Conservation (phyloP, 305 asterid species). For the Fraxinus angustifolia region DNA sequence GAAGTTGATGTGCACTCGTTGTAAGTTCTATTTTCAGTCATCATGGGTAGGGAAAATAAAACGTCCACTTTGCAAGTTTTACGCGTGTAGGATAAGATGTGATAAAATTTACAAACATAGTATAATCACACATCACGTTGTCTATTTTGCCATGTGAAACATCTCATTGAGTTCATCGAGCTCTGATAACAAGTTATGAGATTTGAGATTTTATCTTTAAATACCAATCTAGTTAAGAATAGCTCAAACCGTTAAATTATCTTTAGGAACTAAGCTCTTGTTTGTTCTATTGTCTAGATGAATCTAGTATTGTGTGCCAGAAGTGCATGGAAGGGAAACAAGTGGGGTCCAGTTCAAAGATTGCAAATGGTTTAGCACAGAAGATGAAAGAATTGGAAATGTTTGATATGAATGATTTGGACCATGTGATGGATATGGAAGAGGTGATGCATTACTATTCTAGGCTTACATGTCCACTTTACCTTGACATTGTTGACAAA, state of each 20-base stretch:
- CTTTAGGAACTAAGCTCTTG: background rate
- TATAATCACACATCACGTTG: background rate
- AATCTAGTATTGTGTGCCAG: background rate
- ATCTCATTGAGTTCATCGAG: background rate
- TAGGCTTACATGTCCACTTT: conserved; percentile 63
- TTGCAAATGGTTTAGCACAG: conserved; percentile 40
- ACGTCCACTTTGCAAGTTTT: background rate
- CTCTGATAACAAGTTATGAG: background rate
- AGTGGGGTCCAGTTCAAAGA: conserved; percentile 29
- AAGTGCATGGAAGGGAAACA: conserved; percentile 14
- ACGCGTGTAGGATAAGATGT: background rate
- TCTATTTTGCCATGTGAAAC: background rate
- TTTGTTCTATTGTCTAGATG: background rate
- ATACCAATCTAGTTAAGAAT: background rate
- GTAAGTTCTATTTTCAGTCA: background rate
- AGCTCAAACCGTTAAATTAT: background rate
- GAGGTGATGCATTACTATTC: conserved; percentile 71
- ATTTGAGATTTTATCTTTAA: background rate
- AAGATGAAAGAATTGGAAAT: conserved; percentile 69
- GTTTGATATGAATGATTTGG: conserved; percentile 54
- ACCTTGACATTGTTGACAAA: conserved; percentile 57
- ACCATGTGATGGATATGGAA: conserved; percentile 66
- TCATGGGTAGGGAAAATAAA: background rate
- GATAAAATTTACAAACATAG: background rate
- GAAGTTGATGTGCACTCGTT: background rate